Evolutionary conservation across 768 basidiomycete species (phyloP).

Genomic region (Podaxis sp.): DNA sequence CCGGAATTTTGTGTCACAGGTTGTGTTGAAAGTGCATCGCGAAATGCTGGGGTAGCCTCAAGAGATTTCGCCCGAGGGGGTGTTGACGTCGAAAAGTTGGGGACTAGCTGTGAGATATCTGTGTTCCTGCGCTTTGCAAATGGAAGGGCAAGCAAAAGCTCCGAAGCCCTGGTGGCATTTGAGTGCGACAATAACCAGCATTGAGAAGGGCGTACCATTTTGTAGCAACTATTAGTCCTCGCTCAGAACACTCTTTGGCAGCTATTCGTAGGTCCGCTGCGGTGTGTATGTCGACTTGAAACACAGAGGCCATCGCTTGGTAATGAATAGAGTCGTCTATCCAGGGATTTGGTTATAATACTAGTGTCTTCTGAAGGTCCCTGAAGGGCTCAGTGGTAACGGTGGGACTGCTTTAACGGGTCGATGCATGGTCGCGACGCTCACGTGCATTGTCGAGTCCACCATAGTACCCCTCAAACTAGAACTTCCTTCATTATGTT

Average conservation of each 20-base stretch:
- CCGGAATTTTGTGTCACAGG: slow-evolving; percentile 23
- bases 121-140: slow-evolving; percentile 16
- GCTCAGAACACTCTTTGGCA: slow-evolving; percentile 67
- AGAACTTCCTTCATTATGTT: not conserved
- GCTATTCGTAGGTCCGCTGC: slow-evolving; percentile 56
- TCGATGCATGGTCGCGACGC: slow-evolving; percentile 11
- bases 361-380: not conserved
- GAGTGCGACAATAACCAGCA: slow-evolving; percentile 12
- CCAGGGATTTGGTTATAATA: not conserved
- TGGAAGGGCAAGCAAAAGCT: slow-evolving; percentile 62
- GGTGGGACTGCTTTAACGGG: slow-evolving; percentile 9
- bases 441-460: not conserved
- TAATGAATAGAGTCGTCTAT: not conserved
- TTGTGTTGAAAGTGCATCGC: slow-evolving; percentile 26
- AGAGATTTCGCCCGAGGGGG: slow-evolving; percentile 47
- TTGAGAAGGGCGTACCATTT: slow-evolving; percentile 57
- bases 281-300: slow-evolving; percentile 42
- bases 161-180: slow-evolving; percentile 57
- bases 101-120: slow-evolving; percentile 16
- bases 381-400: not conserved
- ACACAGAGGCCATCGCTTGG: slow-evolving; percentile 9
- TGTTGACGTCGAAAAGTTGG: slow-evolving; percentile 55
- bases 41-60: slow-evolving; percentile 32
- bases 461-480: not conserved
- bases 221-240: slow-evolving; percentile 64